Evolutionary conservation across 306 rosid genomes (phyloP).

Genomic region (Cicer arietinum): DNA sequence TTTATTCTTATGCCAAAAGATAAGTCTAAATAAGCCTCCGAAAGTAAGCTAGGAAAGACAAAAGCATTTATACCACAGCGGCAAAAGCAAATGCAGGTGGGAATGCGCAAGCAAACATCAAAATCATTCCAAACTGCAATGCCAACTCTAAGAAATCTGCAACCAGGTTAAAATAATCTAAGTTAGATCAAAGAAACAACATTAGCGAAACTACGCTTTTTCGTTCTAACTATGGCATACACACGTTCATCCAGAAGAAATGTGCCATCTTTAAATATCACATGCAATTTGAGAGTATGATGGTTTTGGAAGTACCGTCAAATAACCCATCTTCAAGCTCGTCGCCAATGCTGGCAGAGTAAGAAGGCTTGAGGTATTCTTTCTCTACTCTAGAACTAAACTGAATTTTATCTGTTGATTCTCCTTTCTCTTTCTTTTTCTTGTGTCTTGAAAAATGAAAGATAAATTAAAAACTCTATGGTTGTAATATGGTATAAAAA

Average conservation of each 20-base stretch:
- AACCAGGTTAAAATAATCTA: slow-evolving; percentile 31
- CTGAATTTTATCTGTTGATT: slow-evolving; percentile 59
- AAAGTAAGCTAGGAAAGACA: slow-evolving; percentile 29
- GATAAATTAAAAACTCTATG: slow-evolving; percentile 40
- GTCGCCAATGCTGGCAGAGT: slow-evolving; percentile 87
- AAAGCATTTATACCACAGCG: slow-evolving; percentile 65
- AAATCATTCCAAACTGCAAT: slow-evolving; percentile 94
- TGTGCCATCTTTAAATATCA: slow-evolving; percentile 14
- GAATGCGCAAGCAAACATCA: slow-evolving; percentile 98
- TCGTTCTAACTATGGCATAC: not conserved
- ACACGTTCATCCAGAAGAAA: slow-evolving; percentile 23
- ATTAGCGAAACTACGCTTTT: slow-evolving; percentile 11
- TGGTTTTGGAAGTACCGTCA: slow-evolving; percentile 67
- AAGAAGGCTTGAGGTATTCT: slow-evolving; percentile 90
- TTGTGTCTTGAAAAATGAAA: slow-evolving; percentile 63
- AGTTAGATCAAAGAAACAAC: not conserved
- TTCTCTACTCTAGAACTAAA: slow-evolving; percentile 91
- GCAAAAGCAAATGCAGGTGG: slow-evolving; percentile 94
- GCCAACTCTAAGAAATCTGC: slow-evolving; percentile 97
- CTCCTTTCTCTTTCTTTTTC: slow-evolving; percentile 69
- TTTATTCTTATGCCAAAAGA: not conserved
- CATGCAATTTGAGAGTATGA: slow-evolving; percentile 34
- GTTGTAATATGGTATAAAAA: slow-evolving; percentile 33
- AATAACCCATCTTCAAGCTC: slow-evolving; percentile 98
- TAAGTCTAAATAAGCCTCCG: not conserved